Conservation (phyloP, 179 eudicot genomes). For the Beta lomatogona region DNA sequence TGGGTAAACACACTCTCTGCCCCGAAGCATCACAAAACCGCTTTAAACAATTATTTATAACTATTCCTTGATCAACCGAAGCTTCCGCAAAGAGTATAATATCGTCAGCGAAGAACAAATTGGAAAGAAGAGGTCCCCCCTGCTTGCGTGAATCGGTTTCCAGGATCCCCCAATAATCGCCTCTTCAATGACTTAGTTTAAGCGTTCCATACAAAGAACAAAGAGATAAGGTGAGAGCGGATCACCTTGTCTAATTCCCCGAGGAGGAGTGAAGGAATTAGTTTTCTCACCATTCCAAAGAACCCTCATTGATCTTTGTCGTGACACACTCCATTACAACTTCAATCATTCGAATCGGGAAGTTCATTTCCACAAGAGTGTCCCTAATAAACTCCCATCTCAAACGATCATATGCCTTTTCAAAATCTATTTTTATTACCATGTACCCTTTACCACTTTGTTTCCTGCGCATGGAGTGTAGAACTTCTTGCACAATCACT, state of each 20-base stretch:
- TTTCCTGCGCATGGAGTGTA: too few relatives aligned
- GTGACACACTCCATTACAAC: not conserved
- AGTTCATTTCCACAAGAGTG: not conserved
- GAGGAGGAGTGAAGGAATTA: not conserved
- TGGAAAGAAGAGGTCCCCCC: not conserved
- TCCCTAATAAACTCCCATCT: not conserved
- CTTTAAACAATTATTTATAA: not conserved
- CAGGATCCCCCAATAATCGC: not conserved
- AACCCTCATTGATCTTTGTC: not conserved
- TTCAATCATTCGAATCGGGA: not conserved
- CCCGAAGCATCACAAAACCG: not conserved
- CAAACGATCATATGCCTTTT: not conserved
- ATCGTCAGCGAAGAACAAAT: not conserved
- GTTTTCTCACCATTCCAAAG: not conserved
- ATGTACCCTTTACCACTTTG: too few relatives aligned
- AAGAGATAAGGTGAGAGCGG: not conserved
- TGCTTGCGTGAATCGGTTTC: not conserved
- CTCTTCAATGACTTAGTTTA: not conserved
- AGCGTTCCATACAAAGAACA: not conserved
- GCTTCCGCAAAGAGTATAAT: not conserved
- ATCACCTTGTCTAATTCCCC: not conserved
- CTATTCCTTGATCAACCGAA: not conserved
- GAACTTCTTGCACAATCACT: too few relatives aligned
- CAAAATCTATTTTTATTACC: too few relatives aligned
- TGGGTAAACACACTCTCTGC: not conserved